Conservation (phyloP, 192 early-diverging fungal species). For the Backusella circina region DNA sequence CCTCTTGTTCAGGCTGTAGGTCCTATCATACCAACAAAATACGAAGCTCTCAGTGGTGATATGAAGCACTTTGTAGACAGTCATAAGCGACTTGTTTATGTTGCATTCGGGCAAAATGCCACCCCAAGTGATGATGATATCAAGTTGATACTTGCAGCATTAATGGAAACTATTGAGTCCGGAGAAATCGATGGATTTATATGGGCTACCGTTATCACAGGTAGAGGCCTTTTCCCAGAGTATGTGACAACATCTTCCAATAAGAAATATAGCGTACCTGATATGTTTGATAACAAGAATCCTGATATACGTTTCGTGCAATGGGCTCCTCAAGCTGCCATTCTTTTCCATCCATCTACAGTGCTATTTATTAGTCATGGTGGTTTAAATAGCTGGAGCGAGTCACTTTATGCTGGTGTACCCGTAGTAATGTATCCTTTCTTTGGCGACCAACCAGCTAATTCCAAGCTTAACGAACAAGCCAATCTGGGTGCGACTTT, state of each 20-base stretch:
- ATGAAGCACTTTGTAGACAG: constrained; percentile 13
- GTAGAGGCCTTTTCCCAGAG: neutral
- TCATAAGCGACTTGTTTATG: constrained; percentile 22
- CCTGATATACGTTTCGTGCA: neutral
- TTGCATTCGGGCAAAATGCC: constrained; percentile 30
- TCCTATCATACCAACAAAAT: constrained; percentile 26
- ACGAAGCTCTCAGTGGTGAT: neutral
- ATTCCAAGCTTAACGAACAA: neutral
- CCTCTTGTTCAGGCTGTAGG: constrained; percentile 30
- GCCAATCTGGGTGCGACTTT: neutral
- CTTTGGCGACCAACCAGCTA: constrained; percentile 27
- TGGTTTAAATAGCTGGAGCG: constrained; percentile 20
- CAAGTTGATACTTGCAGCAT: constrained; percentile 16
- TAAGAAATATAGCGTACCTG: neutral
- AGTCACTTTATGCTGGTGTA: constrained; percentile 27
- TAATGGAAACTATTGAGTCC: constrained; percentile 15
- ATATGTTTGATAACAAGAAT: neutral
- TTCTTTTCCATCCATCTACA: constrained; percentile 23
- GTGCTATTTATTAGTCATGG: constrained; percentile 28
- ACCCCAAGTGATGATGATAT: constrained; percentile 2
- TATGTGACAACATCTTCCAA: neutral
- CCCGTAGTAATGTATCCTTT: constrained; percentile 30
- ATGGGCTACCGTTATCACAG: constrained; percentile 19
- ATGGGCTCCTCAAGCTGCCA: constrained; percentile 33
- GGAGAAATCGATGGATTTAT: constrained; percentile 34